These are phyloP conservation scores for Bruguiera parviflora DNA, from an alignment of 345 rosid species.

Conservation along the genomic window DNA sequence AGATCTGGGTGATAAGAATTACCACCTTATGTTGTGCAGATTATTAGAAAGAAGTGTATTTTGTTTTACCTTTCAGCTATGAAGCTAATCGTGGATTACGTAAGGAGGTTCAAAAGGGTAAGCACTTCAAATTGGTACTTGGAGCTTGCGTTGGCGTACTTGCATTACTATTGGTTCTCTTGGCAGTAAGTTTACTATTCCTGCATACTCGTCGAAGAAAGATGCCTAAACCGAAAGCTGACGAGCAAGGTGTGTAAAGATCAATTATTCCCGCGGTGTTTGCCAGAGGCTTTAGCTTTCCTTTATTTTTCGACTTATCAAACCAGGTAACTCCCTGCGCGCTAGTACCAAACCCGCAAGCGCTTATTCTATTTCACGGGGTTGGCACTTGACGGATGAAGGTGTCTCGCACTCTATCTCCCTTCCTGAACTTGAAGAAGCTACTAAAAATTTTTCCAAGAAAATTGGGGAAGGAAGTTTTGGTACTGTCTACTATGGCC, in stretches of 20 bases:
- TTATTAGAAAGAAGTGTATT: background rate
- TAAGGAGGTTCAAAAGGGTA: conserved; percentile 38
- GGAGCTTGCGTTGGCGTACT: conserved; percentile 58
- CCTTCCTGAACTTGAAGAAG: conserved; percentile 70
- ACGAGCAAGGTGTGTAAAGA: conserved; percentile 46
- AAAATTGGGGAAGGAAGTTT: conserved; percentile 93
- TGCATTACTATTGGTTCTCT: conserved; percentile 44
- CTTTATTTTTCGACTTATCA: conserved; percentile 7
- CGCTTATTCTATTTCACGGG: conserved; percentile 54
- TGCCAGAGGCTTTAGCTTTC: background rate
- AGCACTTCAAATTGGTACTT: conserved; percentile 45
- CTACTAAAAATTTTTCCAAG: conserved; percentile 65
- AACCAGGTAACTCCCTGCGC: conserved; percentile 49
- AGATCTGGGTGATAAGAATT: no score
- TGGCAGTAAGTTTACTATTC: conserved; percentile 48
- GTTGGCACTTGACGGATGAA: conserved; percentile 68
- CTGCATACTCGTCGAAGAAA: conserved; percentile 39
- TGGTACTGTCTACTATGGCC: conserved; percentile 86
- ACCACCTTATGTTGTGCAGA: background rate
- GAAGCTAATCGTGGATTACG: conserved; percentile 58
- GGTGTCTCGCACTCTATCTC: conserved; percentile 71
- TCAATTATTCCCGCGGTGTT: conserved; percentile 4
- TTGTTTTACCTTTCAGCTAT: conserved; percentile 48
- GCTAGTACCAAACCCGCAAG: conserved; percentile 45
- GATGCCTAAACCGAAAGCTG: conserved; percentile 23